Base-by-base conservation (phyloP, 768 basidiomycete species). In the Pleurotus eryngii region DNA sequence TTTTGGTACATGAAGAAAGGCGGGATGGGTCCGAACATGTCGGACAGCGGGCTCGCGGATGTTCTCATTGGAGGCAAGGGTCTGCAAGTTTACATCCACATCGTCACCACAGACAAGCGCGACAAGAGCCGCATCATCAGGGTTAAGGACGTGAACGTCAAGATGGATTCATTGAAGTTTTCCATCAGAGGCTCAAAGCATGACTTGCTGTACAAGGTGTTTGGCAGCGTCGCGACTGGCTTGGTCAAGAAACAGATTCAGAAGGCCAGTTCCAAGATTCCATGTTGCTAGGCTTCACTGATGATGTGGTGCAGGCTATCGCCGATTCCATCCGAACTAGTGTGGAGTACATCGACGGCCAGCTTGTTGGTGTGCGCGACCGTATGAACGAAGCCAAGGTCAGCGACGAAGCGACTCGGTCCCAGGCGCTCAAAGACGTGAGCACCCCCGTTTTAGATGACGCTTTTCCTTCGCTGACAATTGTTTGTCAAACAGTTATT, bases 101-200 rank as follows among this genome's bases (percentile, higher is more conserved):
- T 92, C 15, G 75, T 74, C 3, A 78, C 73, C 1, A 69, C 86
- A 4, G 78, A 77, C 15, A 80, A 81, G 53, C 14, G 49, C n/a
- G 89, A 92, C 69, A 75, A 69, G 4, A 77, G 77, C 1, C 86
- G 84, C 26, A 82, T 91, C 4, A 90, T 91, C 81, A 81, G 80
- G 57, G 87, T 92, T 42, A 75, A 84, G 60, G 70, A 81, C 50
- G 83, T 91, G 17, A 71, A 84, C 46, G 89, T 91, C 70, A 91
- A 92, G 67, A 86, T 97, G 55, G 90, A 90, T 63, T 79, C 85
- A 12, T 81, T 98, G 64, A 94, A 89, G 73, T 95, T 95, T 73
- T 82, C 85, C 20, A 92, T 98, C 64, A 84, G 92, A 5, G 94
- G 97, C 61, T 82, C 87, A 60, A 95, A 94, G 72, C 94, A 96